A percentile compares a stretch with the other conserved stretches of the same genome.
These are phyloP conservation scores for Aspergillus conjunctus DNA, from an alignment of 495 filamentous ascomycete species.

Conservation along the genomic window DNA sequence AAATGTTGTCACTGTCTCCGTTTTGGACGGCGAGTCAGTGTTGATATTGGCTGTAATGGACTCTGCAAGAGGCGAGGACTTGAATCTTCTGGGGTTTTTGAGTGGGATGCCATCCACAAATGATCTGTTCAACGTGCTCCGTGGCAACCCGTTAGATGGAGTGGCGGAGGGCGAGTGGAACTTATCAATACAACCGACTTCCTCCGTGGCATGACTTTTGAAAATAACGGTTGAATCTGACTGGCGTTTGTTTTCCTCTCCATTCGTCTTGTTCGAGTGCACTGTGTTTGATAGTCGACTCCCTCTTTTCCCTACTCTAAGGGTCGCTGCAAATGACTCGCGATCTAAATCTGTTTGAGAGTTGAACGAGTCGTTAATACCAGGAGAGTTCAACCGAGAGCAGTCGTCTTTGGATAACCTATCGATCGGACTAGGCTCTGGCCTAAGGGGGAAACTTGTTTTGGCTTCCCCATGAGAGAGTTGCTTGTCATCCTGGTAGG, in stretches of 20 bases:
- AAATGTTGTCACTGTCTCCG: not conserved
- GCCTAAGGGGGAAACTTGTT: not conserved
- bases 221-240: not conserved
- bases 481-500: not conserved
- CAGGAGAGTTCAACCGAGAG: not conserved
- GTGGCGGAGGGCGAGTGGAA: not conserved
- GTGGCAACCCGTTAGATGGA: conserved; percentile 4
- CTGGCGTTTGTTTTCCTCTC: not conserved
- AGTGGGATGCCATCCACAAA: conserved; percentile 18
- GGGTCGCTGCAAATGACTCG: conserved; percentile 33
- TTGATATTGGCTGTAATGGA: conserved; percentile 24
- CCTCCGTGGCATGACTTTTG: not conserved
- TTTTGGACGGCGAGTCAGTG: not conserved
- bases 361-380: not conserved
- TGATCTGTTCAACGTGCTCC: conserved; percentile 13
- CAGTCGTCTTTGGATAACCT: not conserved
- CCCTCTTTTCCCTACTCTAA: conserved; percentile 28
- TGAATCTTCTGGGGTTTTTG: conserved; percentile 30
- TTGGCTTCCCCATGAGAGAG: not conserved
- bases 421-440: not conserved
- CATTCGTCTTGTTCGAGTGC: not conserved
- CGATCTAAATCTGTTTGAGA: conserved; percentile 32
- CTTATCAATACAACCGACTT: not conserved
- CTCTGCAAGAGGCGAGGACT: conserved; percentile 40
- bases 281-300: not conserved